Conservation (phyloP, 2,329 filamentous ascomycete species). For the Chrysoporthe austroafricana region DNA sequence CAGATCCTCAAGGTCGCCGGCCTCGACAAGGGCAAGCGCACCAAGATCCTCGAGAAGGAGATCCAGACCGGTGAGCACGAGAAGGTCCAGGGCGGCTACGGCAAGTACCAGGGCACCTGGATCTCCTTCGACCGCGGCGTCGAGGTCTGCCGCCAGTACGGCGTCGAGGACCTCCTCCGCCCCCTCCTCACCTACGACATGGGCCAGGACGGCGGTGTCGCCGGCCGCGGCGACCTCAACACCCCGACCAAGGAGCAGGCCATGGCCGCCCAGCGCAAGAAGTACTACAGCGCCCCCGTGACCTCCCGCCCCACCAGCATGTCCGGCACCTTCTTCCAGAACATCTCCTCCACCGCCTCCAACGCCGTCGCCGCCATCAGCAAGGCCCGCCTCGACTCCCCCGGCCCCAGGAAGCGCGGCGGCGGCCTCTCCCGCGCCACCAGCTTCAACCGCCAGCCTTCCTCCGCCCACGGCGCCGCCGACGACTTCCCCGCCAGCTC, state of each 20-base stretch:
- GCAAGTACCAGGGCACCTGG: constrained; percentile 99
- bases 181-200: constrained; percentile 82
- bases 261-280: constrained; percentile 92
- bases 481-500: constrained; percentile 72
- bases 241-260: constrained; percentile 98
- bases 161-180: constrained; percentile 75
- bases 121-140: constrained; percentile 91
- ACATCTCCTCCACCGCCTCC: constrained; percentile 90
- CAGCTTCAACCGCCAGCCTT: constrained; percentile 72
- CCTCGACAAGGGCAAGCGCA: constrained; percentile 96
- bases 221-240: constrained; percentile 77
- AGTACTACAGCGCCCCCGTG: constrained; percentile 78
- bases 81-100: constrained; percentile 97
- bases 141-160: constrained; percentile 84
- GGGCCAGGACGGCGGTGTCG: constrained; percentile 72
- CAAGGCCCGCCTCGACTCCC: constrained; percentile 92
- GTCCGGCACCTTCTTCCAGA: constrained; percentile 93
- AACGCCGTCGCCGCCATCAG: constrained; percentile 95
- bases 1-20: constrained; percentile 97
- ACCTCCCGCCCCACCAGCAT: constrained; percentile 70
- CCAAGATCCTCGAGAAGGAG: constrained; percentile 97
- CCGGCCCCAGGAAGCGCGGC: constrained; percentile 67
- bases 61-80: constrained; percentile 96
- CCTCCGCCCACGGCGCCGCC: constrained; percentile 68
- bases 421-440: constrained; percentile 65